These are phyloP conservation scores for Trametes sp. DNA, from an alignment of 1,284 basidiomycete species.

Conservation along the genomic window DNA sequence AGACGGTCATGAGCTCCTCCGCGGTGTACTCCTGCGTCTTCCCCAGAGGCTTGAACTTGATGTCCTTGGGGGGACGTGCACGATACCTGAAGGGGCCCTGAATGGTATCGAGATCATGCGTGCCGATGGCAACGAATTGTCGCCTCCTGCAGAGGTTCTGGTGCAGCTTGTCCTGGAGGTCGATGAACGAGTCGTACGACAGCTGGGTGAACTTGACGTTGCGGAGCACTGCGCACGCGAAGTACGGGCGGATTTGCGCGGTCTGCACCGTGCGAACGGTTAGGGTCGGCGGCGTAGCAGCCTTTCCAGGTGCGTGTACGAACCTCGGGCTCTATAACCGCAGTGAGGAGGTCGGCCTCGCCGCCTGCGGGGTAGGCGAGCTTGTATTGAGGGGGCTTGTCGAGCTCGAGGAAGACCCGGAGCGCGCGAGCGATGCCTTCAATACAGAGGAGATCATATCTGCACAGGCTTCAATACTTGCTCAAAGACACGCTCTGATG, in stretches of 20 bases:
- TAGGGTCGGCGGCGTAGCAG: background rate
- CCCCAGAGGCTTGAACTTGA: constrained; percentile 89
- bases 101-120: constrained; percentile 95
- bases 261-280: constrained; percentile 57
- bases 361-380: constrained; percentile 74
- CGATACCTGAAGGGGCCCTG: constrained; percentile 92
- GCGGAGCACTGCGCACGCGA: constrained; percentile 91
- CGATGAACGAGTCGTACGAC: constrained; percentile 97
- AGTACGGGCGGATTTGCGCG: constrained; percentile 86
- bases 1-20: constrained; percentile 87
- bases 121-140: constrained; percentile 96
- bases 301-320: constrained; percentile 34
- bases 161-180: constrained; percentile 98
- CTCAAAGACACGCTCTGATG: constrained; percentile 11
- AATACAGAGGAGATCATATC: constrained; percentile 97
- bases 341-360: constrained; percentile 70
- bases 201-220: constrained; percentile 89
- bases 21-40: constrained; percentile 81
- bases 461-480: constrained; percentile 41
- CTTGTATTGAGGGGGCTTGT: constrained; percentile 76
- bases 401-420: constrained; percentile 84
- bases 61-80: constrained; percentile 87
- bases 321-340: constrained; percentile 76
- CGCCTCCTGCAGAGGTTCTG: constrained; percentile 93
- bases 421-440: constrained; percentile 95